Evolutionary conservation across 2,329 filamentous ascomycete genomes (phyloP).

Genomic region (Chalaropsis ovoidea): DNA sequence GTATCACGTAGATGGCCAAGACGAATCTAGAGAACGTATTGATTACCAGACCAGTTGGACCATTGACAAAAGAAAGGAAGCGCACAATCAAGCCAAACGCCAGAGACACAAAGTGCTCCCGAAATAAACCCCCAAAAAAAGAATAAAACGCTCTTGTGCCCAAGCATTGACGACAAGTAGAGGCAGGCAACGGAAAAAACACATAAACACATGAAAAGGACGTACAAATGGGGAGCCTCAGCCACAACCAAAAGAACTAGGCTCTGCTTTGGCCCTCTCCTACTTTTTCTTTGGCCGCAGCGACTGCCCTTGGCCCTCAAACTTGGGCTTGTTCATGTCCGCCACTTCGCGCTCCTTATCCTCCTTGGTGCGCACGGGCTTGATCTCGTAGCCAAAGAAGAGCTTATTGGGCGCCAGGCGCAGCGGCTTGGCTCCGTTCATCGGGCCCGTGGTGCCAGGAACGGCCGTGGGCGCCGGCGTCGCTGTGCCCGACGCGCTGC

Average conservation of each 20-base stretch:
- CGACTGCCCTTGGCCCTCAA: slow-evolving; percentile 76
- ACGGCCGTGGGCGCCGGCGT: slow-evolving; percentile 35
- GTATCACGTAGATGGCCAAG: background rate
- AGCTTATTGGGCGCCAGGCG: slow-evolving; percentile 78
- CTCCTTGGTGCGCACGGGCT: slow-evolving; percentile 70
- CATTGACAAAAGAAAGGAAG: background rate
- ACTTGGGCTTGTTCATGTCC: slow-evolving; percentile 57
- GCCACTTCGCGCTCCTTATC: slow-evolving; percentile 58
- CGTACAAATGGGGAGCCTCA: background rate
- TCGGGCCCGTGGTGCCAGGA: background rate
- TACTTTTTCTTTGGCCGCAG: slow-evolving; percentile 60
- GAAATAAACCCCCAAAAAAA: background rate
- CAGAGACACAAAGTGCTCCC: background rate
- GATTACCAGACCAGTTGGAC: background rate
- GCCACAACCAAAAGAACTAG: background rate
- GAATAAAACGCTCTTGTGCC: background rate
- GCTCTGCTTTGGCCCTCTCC: slow-evolving; percentile 36
- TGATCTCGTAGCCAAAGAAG: slow-evolving; percentile 93
- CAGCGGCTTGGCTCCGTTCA: slow-evolving; percentile 60
- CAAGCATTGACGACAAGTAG: background rate
- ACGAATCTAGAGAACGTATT: background rate
- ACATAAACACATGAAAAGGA: background rate
- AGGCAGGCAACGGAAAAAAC: background rate
- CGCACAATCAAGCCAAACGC: background rate
- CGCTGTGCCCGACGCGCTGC: slow-evolving; percentile 63